Evolutionary conservation across 176 grass and related monocot genomes (phyloP).

Genomic region (Urochloa ruziziensis): DNA sequence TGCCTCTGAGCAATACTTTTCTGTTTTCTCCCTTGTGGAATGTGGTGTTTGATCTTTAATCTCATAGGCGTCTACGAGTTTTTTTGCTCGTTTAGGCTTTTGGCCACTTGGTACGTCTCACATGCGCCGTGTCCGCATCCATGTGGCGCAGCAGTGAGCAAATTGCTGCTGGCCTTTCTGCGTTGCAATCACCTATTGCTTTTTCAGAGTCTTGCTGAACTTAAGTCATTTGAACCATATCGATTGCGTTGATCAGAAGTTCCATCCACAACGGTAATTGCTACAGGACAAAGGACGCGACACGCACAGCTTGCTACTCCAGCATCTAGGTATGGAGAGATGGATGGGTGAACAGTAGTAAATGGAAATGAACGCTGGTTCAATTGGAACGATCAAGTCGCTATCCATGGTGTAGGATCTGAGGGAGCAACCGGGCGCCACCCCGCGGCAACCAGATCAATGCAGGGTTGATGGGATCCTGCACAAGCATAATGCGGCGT

Average conservation of each 20-base stretch:
- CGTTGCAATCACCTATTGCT: neutral
- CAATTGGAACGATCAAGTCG: neutral
- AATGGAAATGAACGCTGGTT: neutral
- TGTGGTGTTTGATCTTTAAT: neutral
- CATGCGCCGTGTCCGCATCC: neutral
- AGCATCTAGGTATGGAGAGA: neutral
- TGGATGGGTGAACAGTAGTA: neutral
- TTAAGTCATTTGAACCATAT: too few relatives aligned
- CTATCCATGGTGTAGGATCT: conserved; percentile 17
- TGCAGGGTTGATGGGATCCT: neutral
- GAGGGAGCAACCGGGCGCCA: neutral
- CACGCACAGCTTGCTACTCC: too few relatives aligned
- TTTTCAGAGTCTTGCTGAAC: neutral
- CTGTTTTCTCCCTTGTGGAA: neutral
- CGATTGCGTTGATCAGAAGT: too few relatives aligned
- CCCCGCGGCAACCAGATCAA: neutral
- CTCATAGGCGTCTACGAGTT: neutral
- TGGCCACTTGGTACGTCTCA: neutral
- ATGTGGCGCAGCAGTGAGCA: neutral
- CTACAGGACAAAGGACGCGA: too few relatives aligned
- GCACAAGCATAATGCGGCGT: neutral
- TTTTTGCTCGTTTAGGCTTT: neutral
- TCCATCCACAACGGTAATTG: too few relatives aligned
- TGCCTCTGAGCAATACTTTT: neutral
- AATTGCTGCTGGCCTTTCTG: neutral